A percentile compares a stretch with the other conserved stretches of the same genome.
Conservation (phyloP, 371 early-diverging fungal species). For the Chytridiales sp. region DNA sequence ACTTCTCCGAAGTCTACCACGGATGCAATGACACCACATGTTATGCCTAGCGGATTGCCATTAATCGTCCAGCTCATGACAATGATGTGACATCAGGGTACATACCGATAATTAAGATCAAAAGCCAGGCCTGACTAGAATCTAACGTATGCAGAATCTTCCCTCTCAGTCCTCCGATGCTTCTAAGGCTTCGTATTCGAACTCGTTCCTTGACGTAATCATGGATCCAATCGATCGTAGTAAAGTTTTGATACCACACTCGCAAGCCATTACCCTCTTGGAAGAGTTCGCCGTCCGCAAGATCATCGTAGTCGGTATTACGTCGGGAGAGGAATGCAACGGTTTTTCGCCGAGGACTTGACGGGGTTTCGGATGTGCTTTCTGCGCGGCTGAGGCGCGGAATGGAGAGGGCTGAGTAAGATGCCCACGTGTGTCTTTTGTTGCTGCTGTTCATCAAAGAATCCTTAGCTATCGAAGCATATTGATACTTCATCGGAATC, state of each 20-base stretch:
- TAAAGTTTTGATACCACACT: conserved; percentile 18
- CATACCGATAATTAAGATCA: conserved; percentile 67
- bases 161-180: conserved; percentile 57
- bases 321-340: conserved; percentile 2
- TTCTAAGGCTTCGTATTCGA: conserved; percentile 63
- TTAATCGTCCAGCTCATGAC: background rate
- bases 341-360: too few relatives aligned
- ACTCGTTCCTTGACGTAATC: conserved; percentile 88
- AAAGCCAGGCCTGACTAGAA: conserved; percentile 83
- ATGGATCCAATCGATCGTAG: conserved; percentile 79
- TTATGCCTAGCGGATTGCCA: too few relatives aligned
- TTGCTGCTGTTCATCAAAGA: too few relatives aligned
- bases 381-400: too few relatives aligned
- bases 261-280: conserved; percentile 12
- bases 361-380: too few relatives aligned
- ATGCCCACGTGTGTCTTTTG: too few relatives aligned
- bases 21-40: conserved; percentile 78
- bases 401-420: too few relatives aligned
- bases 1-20: conserved; percentile 77
- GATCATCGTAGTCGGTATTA: conserved; percentile 6
- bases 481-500: too few relatives aligned
- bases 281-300: background rate
- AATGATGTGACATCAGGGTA: background rate
- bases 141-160: conserved; percentile 63
- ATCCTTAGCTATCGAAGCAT: too few relatives aligned